Evolutionary conservation across 2,329 filamentous ascomycete species (phyloP).

Genomic region (Pestalotiopsis sp.): DNA sequence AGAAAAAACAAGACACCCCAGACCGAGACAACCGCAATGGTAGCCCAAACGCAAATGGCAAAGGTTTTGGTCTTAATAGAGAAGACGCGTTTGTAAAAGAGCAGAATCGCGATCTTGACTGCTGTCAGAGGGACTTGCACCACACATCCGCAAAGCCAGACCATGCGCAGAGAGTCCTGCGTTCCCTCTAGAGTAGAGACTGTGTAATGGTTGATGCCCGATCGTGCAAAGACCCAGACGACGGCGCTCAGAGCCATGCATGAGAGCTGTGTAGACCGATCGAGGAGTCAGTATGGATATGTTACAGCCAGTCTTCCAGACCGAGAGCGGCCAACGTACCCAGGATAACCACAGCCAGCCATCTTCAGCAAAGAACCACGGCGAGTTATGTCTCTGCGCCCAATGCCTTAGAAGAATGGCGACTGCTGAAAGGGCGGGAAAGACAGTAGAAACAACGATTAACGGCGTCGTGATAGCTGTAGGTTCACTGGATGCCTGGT

Average conservation of each 20-base stretch:
- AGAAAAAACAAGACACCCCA: slow-evolving; percentile 17
- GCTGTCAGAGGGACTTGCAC: slow-evolving; percentile 6
- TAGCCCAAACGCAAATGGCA: slow-evolving; percentile 1
- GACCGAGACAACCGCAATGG: not conserved
- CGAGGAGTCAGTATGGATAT: not conserved
- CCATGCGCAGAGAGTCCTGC: slow-evolving; percentile 2
- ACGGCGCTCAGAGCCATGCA: not conserved
- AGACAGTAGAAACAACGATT: not conserved
- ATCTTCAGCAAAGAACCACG: not conserved
- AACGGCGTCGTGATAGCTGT: not conserved
- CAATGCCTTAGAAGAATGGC: not conserved
- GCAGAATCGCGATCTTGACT: slow-evolving; percentile 19
- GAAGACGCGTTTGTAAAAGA: slow-evolving; percentile 20
- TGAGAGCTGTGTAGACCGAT: not conserved
- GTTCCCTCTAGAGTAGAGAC: slow-evolving; percentile 5
- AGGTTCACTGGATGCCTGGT: not conserved
- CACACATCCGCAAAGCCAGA: not conserved
- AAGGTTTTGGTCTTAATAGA: not conserved
- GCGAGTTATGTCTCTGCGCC: not conserved
- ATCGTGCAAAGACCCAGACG: not conserved
- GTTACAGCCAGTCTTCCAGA: not conserved
- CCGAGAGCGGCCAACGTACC: not conserved
- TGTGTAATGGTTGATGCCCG: slow-evolving; percentile 15
- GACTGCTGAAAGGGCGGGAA: not conserved
- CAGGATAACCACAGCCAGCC: not conserved